Base-by-base conservation (phyloP, 225 moss, liverwort and hornwort genomes). In the Ulota crispa region DNA sequence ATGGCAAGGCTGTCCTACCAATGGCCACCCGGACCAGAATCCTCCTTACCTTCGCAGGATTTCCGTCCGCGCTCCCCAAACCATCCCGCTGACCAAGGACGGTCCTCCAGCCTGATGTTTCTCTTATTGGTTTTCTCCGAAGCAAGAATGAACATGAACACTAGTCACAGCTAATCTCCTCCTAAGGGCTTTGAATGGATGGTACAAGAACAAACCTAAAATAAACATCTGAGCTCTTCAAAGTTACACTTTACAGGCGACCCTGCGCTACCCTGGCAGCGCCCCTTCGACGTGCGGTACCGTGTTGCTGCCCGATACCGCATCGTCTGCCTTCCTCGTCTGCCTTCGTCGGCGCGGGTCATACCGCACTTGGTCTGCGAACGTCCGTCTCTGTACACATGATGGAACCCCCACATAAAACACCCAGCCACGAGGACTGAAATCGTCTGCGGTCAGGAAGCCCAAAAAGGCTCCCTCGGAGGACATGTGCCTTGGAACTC, bases 141-240 rank as follows among this genome's bases (percentile, higher is more conserved):
- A 76, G 72, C 80, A 88, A 83, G 83, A 83, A 90, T 90, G 81
- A 79, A 88, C 85, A 87, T 85, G 68, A 78, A 85, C 87, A 83
- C 55, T 78, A 68, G 39, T 83, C 89, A 81, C 85, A 64, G 57
- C 79, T 90, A 85, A 81, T 59, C 68, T 84, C 68, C 62, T 79
- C 87, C 85, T 81, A 85, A 13, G 42, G 63, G 63, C 57, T 55
- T 84, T 80, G 64, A 90, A 90, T 90, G 90, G 87, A 87, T 87
- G 87, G 87, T 90, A 90, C 90, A 90, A 79, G 81, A 71, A 67
- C 70, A 87, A 87, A 87, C 87, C 83, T 83, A 87, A 85, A 87
- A 81, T 90, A 62, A 85, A 85, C 87, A 90, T 72, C 78, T 87
- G 85, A 79, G 76, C 76, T 85, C 81, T 60, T 85, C 81, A 34